These are phyloP conservation scores for Amoebophrya sp. DNA, from an alignment of 169 alveolate species.

Conservation along the genomic window DNA sequence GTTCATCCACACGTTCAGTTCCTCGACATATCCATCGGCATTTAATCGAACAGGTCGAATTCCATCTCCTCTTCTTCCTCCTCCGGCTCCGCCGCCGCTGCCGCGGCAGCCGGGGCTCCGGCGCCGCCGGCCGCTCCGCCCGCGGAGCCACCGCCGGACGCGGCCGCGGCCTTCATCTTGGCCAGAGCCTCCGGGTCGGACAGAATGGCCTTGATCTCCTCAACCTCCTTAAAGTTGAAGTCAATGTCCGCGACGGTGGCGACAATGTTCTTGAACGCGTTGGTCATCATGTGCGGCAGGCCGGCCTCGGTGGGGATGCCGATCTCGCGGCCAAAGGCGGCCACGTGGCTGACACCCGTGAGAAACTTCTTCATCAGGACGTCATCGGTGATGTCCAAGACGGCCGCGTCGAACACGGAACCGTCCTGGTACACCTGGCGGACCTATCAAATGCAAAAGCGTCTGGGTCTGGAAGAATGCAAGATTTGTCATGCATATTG, in stretches of 20 bases:
- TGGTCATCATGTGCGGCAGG: background rate
- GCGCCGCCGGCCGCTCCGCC: background rate
- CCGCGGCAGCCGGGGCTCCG: background rate
- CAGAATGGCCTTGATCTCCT: background rate
- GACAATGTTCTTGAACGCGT: background rate
- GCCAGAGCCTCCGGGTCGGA: background rate
- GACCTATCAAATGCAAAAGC: too few species aligned
- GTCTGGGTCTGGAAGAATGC: too few species aligned
- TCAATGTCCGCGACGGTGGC: background rate
- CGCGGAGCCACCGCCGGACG: background rate
- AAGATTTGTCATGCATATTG: too few species aligned
- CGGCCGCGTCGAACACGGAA: background rate
- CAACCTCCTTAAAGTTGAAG: background rate
- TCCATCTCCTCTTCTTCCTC: background rate
- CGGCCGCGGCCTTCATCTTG: background rate
- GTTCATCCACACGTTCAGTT: too few species aligned
- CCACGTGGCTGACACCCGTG: background rate
- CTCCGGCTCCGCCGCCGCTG: background rate
- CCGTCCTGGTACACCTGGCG: slow-evolving; percentile 20
- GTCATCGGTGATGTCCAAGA: background rate
- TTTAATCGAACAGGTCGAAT: background rate
- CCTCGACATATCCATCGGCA: too few species aligned
- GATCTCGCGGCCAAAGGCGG: slow-evolving; percentile 18
- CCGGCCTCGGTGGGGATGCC: slow-evolving; percentile 26
- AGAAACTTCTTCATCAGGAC: background rate